Evolutionary conservation across 805 yeast genomes (phyloP).

Genomic region (Teunomyces aglyptinius): DNA sequence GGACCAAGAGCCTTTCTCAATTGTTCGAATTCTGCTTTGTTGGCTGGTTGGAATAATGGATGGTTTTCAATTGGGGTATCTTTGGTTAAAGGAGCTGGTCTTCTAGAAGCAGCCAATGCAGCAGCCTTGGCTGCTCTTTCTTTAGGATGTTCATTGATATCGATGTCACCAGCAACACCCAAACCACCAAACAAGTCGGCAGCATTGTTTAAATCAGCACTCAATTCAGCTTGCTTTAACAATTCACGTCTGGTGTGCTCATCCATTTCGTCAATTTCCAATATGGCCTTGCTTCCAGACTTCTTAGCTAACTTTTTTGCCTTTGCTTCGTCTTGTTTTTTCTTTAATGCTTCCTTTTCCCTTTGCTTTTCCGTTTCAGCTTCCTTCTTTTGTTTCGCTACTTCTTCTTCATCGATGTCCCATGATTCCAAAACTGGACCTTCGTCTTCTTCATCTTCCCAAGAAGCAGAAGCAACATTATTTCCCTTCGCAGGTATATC

Average conservation of each 20-base stretch:
- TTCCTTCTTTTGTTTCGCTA: slow-evolving; percentile 45
- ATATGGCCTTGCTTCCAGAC: slow-evolving; percentile 35
- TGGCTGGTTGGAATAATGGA: slow-evolving; percentile 81
- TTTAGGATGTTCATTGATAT: slow-evolving; percentile 50
- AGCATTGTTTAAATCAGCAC: slow-evolving; percentile 87
- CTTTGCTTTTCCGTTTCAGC: slow-evolving; percentile 40
- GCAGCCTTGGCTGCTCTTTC: slow-evolving; percentile 49
- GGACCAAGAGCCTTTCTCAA: slow-evolving; percentile 70
- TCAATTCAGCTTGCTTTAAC: slow-evolving; percentile 75
- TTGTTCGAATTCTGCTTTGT: slow-evolving; percentile 72
- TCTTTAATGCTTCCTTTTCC: slow-evolving; percentile 44
- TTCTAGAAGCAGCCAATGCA: slow-evolving; percentile 31
- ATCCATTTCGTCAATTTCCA: slow-evolving; percentile 69
- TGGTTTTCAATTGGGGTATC: slow-evolving; percentile 66
- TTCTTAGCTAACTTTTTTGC: slow-evolving; percentile 46
- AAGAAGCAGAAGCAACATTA: slow-evolving; percentile 56
- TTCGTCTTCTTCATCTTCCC: slow-evolving; percentile 84
- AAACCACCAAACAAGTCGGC: slow-evolving; percentile 84
- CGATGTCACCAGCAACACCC: slow-evolving; percentile 46
- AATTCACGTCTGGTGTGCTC: slow-evolving; percentile 71
- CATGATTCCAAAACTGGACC: slow-evolving; percentile 81
- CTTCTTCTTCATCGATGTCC: slow-evolving; percentile 82
- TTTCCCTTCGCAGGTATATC: slow-evolving; percentile 54
- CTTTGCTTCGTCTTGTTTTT: slow-evolving; percentile 45
- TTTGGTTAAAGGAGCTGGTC: slow-evolving; percentile 39